Evolutionary conservation across 2,329 filamentous ascomycete species (phyloP).

Genomic region (Salinomyces thailandicus): DNA sequence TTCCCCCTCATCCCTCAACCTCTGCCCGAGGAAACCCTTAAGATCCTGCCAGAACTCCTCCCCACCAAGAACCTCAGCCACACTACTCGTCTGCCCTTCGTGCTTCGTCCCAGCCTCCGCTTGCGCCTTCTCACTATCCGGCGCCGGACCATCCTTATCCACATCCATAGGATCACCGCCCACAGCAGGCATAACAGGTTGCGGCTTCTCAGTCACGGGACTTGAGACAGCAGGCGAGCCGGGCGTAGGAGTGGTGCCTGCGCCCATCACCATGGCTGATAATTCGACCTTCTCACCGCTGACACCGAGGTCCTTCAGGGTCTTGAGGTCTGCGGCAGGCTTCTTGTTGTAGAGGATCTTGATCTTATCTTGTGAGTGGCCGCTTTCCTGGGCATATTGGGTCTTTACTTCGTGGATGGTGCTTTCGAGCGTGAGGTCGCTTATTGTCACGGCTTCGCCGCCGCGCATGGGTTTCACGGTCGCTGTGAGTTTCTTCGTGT

Average conservation of each 20-base stretch:
- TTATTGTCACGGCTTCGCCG: conserved; percentile 54
- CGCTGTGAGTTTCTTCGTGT: conserved; percentile 37
- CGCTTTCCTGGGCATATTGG: conserved; percentile 52
- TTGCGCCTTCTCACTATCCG: conserved; percentile 23
- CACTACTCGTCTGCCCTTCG: conserved; percentile 5
- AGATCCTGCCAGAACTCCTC: conserved; percentile 82
- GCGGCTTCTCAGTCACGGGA: conserved; percentile 34
- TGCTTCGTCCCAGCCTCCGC: conserved; percentile 28
- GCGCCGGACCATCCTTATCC: conserved; percentile 20
- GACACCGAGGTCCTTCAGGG: conserved; percentile 31
- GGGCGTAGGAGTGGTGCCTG: conserved; percentile 8
- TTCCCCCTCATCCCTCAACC: conserved; percentile 58
- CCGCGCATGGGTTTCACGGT: conserved; percentile 68
- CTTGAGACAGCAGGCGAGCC: conserved; percentile 25
- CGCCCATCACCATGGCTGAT: conserved; percentile 75
- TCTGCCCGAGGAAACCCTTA: conserved; percentile 66
- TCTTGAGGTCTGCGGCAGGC: conserved; percentile 46
- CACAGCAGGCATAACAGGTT: conserved; percentile 20
- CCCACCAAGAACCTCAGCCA: conserved; percentile 46
- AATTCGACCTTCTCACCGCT: conserved; percentile 56
- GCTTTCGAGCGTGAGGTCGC: conserved; percentile 52
- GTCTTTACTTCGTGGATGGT: conserved; percentile 71
- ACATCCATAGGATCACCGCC: conserved; percentile 29
- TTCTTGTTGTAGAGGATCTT: conserved; percentile 82
- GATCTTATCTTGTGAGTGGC: conserved; percentile 64